Percentiles rank a stretch among this genome's conserved stretches.
These are phyloP conservation scores for Rhizopus stolonifer DNA, from an alignment of 371 early-diverging fungal species.

Conservation along the genomic window DNA sequence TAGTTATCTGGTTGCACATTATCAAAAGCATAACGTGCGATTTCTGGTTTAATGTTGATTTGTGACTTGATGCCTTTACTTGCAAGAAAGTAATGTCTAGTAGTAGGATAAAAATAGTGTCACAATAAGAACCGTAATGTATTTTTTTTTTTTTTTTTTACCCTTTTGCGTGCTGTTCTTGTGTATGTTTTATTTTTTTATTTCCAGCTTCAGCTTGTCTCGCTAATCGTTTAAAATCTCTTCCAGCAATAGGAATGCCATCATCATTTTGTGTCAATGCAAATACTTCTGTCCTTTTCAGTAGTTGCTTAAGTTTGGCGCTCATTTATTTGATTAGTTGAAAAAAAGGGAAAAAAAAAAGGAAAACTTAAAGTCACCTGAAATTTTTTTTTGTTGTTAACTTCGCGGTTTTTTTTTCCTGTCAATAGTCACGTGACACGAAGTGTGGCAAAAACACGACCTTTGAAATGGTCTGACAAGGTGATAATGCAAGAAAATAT, in stretches of 20 bases:
- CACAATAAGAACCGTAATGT: neutral
- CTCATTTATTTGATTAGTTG: neutral
- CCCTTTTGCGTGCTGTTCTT: constrained; percentile 26
- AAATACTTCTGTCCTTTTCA: constrained; percentile 7
- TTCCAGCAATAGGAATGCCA: constrained; percentile 2
- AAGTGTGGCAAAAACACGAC: no score
- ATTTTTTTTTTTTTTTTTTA: neutral
- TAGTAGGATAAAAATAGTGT: neutral
- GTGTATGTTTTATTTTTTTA: constrained; percentile 12
- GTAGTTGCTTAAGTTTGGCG: constrained; percentile 12
- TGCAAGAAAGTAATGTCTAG: constrained; percentile 47
- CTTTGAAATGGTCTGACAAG: neutral
- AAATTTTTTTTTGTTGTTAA: constrained; percentile 3
- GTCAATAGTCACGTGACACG: no score
- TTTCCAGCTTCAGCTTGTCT: constrained; percentile 5
- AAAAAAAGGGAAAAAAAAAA: neutral
- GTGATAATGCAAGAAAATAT: no score
- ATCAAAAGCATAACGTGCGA: constrained; percentile 10
- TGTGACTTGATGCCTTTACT: constrained; percentile 40
- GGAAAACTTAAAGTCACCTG: neutral
- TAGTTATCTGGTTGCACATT: constrained; percentile 9
- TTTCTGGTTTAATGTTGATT: constrained; percentile 3
- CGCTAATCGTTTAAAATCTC: constrained; percentile 10
- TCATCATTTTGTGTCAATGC: neutral
- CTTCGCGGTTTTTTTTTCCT: neutral